phyloP scores from a whole-genome alignment of 352 stramenopile species.

The Phytopythium boreale region DNA sequence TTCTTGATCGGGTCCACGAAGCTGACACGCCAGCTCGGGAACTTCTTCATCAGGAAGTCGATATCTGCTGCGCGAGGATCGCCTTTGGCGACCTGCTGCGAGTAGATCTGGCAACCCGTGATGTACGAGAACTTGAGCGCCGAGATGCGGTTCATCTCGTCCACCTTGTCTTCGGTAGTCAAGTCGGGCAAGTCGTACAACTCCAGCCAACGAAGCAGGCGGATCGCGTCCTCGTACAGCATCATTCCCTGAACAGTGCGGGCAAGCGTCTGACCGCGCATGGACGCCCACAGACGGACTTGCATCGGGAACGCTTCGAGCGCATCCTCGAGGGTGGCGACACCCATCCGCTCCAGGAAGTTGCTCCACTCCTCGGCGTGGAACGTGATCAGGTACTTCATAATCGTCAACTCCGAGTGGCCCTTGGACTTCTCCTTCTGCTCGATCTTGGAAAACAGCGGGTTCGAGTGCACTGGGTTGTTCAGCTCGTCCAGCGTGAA shows the following conservation, averaged over 20 bases:
- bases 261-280: constrained; percentile 84
- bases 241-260: constrained; percentile 88
- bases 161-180: constrained; percentile 61
- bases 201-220: constrained; percentile 83
- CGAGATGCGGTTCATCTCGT: constrained; percentile 84
- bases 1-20: constrained; percentile 80
- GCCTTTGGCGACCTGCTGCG: constrained; percentile 66
- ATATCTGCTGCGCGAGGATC: constrained; percentile 87
- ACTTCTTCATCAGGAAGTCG: constrained; percentile 87
- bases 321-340: constrained; percentile 65
- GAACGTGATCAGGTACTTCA: constrained; percentile 88
- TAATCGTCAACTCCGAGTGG: constrained; percentile 76
- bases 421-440: constrained; percentile 72
- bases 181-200: constrained; percentile 64
- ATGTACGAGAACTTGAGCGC: constrained; percentile 89
- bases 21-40: constrained; percentile 85
- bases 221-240: constrained; percentile 87
- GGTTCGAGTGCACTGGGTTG: constrained; percentile 75
- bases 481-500: constrained; percentile 88
- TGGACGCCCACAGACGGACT: constrained; percentile 82
- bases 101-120: constrained; percentile 87
- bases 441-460: constrained; percentile 75
- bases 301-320: constrained; percentile 59
- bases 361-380: constrained; percentile 89
- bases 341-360: constrained; percentile 81